Evolutionary conservation across 2,329 filamentous ascomycete genomes (phyloP), one percentile per base, ranked within the genome.

Genomic region (Macroventuria anomochaeta): DNA sequence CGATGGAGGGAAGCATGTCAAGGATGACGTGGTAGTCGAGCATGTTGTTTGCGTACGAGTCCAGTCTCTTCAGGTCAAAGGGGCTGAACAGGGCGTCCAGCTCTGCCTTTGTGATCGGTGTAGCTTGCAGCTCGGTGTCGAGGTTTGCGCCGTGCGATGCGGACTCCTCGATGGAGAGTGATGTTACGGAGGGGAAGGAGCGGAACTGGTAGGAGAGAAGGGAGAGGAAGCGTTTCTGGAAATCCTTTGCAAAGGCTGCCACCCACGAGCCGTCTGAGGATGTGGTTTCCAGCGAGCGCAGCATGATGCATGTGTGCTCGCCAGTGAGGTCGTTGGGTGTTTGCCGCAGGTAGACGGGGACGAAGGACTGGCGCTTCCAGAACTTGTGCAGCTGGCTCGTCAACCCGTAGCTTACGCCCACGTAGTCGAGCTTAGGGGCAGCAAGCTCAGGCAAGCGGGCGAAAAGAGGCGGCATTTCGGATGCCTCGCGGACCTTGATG

Each of bases 301-400:
- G 83, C 96, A 99, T 99, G 23, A 99, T 93, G 71, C 92, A 97
- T 0, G 95, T 96, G 73, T 99, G 95, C 76, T 99, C 95, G 49
- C 95, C 95, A 0, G 96, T 99, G 38, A 99, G 82, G 52, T 97
- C 95, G 71, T 97, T 99, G 44, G 95, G 83, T 2, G 96, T 99
- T 78, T 99, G 95, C 28, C 95, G 85, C 12, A 99, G 83, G 69
- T 99, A 99, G 0, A 99, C 91, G 0, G 95, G 95, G 2, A 87
- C 85, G 73, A 97, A 99, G 0, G 82, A 81, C 13, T 89, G 85
- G 29, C 90, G 88, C 77, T 97, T 96, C 95, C 95, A 99, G 81
- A 99, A 99, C 70, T 91, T 96, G 79, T 96, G 95, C 12, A 99
- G 85, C 12, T 85, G 83, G 32, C 87, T 82, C 0, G 95, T 99